Percentiles rank a stretch among this genome's conserved stretches.
phyloP scores from a whole-genome alignment of 2,329 filamentous ascomycete species.

The Fusarium nanum region DNA sequence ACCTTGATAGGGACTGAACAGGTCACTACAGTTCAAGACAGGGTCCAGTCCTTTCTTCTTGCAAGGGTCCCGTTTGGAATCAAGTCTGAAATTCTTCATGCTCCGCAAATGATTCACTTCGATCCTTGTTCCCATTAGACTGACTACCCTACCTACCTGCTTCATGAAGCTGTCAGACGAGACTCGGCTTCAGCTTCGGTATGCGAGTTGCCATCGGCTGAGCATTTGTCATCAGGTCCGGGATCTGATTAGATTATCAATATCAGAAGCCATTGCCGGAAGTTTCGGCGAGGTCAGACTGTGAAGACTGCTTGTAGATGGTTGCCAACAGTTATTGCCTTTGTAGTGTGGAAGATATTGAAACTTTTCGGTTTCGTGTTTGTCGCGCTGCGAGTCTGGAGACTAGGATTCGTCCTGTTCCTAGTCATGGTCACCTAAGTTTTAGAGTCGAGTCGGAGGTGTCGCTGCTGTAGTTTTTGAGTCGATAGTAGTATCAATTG shows the following conservation, averaged over 20 bases:
- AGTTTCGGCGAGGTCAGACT: background rate
- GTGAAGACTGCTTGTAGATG: background rate
- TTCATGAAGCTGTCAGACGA: constrained; percentile 9
- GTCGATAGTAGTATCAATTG: background rate
- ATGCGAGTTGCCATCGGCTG: constrained; percentile 21
- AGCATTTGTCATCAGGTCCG: constrained; percentile 40
- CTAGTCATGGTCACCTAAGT: background rate
- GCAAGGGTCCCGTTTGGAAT: constrained; percentile 35
- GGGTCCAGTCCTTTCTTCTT: background rate
- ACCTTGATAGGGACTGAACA: constrained; percentile 37
- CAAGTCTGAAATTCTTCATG: background rate
- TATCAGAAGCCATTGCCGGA: background rate
- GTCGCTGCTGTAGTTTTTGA: background rate
- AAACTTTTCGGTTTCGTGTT: background rate
- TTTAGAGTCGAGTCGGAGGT: background rate
- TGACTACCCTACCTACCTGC: background rate
- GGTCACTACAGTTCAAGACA: background rate
- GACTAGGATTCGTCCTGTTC: background rate
- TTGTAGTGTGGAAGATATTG: no score
- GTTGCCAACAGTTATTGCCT: background rate
- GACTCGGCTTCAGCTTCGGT: constrained; percentile 39
- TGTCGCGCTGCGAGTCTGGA: background rate
- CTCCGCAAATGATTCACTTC: background rate
- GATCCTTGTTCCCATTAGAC: background rate
- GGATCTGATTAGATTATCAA: constrained; percentile 43